These are phyloP conservation scores for Trichosphaerium sp. DNA, from an alignment of 78 protist genomes.

Conservation along the genomic window DNA sequence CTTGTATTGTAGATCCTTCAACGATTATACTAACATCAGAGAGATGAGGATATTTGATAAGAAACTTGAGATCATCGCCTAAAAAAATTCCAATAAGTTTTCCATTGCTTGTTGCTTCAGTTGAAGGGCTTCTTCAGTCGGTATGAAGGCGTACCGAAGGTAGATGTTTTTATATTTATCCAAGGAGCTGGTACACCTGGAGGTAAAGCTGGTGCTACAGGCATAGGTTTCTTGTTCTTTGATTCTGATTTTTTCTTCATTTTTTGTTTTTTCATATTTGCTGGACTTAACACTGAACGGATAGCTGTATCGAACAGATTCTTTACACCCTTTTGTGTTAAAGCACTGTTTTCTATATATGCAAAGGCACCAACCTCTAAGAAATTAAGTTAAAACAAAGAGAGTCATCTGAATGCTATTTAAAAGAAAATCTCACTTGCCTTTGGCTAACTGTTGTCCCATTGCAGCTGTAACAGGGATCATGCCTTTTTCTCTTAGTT, in stretches of 20 bases:
- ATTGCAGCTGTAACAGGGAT: conserved; percentile 6
- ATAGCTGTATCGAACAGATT: conserved; percentile 25
- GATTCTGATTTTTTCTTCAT: not conserved
- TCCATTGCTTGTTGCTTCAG: not conserved
- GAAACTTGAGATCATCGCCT: not conserved
- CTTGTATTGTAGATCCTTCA: too few relatives aligned
- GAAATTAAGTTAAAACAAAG: too few relatives aligned
- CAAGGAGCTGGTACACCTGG: conserved; percentile 58
- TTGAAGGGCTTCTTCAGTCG: conserved; percentile 20
- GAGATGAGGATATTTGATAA: too few relatives aligned
- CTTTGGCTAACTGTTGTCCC: conserved; percentile 19
- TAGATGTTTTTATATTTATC: conserved; percentile 46
- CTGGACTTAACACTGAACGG: not conserved
- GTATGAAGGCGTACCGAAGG: conserved; percentile 25
- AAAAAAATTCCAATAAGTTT: not conserved
- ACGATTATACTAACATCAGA: too few relatives aligned
- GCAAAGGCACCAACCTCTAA: conserved; percentile 7
- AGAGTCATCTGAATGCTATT: too few relatives aligned
- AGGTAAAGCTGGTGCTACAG: conserved; percentile 66
- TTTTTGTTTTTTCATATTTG: not conserved
- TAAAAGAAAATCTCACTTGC: too few relatives aligned
- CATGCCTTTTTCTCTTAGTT: too few relatives aligned
- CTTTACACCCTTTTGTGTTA: not conserved
- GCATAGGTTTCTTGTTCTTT: too few relatives aligned
- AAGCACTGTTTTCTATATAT: conserved; percentile 24